These are phyloP conservation scores for Prototheca cutis DNA, from an alignment of 163 green algal genomes.

Conservation along the genomic window DNA sequence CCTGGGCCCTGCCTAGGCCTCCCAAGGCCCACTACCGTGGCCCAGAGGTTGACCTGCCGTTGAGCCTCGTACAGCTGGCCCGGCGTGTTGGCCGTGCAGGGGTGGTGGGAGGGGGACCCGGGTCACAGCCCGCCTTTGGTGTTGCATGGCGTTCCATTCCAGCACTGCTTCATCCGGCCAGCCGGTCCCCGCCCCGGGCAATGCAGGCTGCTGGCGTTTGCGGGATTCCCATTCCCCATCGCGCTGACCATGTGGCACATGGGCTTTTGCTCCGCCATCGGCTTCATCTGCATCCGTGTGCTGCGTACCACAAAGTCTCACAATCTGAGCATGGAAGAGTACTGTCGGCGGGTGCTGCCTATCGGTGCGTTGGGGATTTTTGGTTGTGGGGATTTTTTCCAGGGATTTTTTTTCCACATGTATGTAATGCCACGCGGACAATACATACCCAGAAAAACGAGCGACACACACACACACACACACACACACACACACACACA, in stretches of 20 bases:
- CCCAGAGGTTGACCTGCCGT: no score
- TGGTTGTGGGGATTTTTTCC: neutral
- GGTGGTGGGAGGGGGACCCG: no score
- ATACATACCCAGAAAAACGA: no score
- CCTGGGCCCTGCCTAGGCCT: neutral
- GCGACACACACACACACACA: no score
- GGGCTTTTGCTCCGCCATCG: constrained; percentile 45
- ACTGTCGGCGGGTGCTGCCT: constrained; percentile 58
- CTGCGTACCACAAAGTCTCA: constrained; percentile 27
- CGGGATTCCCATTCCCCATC: constrained; percentile 49
- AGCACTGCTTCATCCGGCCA: no score
- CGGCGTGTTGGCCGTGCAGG: no score
- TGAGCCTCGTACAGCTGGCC: no score
- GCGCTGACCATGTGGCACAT: constrained; percentile 58
- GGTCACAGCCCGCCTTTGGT: no score
- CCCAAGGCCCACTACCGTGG: no score
- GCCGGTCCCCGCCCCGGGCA: neutral
- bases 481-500: no score
- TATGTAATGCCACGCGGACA: no score
- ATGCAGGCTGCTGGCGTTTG: neutral
- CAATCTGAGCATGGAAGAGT: constrained; percentile 18
- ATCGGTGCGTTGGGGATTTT: constrained; percentile 36
- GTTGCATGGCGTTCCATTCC: no score
- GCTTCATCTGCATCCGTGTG: constrained; percentile 32
- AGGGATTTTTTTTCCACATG: neutral